Conservation (phyloP, 2,329 filamentous ascomycete species). For the Ophiocordyceps robertsii region DNA sequence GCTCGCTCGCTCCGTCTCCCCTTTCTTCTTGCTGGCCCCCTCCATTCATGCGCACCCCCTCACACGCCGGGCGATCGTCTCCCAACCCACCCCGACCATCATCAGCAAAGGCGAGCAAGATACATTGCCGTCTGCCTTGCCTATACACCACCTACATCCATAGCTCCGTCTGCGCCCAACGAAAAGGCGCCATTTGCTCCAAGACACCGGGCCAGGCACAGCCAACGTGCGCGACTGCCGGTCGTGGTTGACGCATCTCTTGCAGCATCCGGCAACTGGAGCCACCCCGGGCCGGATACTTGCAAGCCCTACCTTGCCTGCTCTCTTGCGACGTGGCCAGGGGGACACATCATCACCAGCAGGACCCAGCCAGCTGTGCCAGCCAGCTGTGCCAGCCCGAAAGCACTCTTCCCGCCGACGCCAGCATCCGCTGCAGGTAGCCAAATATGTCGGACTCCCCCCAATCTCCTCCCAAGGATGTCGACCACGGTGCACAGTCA, state of each 20-base stretch:
- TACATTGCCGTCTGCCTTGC: not conserved
- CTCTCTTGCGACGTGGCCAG: constrained; percentile 46
- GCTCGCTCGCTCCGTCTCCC: constrained; percentile 2
- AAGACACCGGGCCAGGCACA: constrained; percentile 22
- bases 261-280: constrained; percentile 37
- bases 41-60: constrained; percentile 2
- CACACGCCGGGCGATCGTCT: constrained; percentile 3
- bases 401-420: constrained; percentile 44
- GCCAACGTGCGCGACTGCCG: constrained; percentile 9
- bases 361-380: constrained; percentile 32
- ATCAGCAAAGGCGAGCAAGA: not conserved
- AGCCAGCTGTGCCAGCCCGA: constrained; percentile 45
- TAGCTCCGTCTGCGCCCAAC: constrained; percentile 4
- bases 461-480: constrained; percentile 86
- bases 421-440: constrained; percentile 52
- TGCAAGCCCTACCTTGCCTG: constrained; percentile 33
- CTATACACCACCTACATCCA: not conserved
- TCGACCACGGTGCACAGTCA: constrained; percentile 86
- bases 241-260: constrained; percentile 35
- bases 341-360: constrained; percentile 41
- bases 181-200: constrained; percentile 8
- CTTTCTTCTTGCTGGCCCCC: not conserved
- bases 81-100: constrained; percentile 5
- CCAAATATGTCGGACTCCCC: constrained; percentile 84
- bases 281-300: constrained; percentile 23